Evolutionary conservation across 208 protist species (phyloP).

Genomic region (Angomonas deanei): DNA sequence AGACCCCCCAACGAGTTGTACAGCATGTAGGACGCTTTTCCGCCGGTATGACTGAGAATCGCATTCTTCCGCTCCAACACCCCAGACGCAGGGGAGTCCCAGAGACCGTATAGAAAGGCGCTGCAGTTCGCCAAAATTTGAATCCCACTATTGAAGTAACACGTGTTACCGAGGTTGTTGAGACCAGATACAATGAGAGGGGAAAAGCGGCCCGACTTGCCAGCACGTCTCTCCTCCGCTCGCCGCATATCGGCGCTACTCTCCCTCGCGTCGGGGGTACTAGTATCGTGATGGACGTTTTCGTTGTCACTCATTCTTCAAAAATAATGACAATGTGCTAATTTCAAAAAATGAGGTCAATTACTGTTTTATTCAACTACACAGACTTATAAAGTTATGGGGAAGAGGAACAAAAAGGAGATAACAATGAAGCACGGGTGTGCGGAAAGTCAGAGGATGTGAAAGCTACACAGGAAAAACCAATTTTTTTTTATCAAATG

Average conservation of each 20-base stretch:
- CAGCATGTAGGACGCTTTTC: conserved; percentile 37
- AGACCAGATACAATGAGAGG: conserved; percentile 79
- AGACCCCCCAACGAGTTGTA: conserved; percentile 27
- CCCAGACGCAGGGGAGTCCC: conserved; percentile 24
- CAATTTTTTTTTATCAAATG: background rate
- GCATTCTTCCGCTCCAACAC: background rate
- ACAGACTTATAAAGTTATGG: no score
- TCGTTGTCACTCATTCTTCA: no score
- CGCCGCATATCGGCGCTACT: conserved; percentile 9
- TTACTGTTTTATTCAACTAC: no score
- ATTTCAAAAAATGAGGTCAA: background rate
- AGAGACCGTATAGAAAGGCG: conserved; percentile 55
- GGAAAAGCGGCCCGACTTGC: conserved; percentile 19
- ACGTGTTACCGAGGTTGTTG: conserved; percentile 96
- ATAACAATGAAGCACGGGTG: no score
- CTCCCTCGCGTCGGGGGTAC: background rate
- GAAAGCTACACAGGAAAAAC: no score
- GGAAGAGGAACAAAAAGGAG: background rate
- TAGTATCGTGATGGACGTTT: background rate
- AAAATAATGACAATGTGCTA: background rate
- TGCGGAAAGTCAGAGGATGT: no score
- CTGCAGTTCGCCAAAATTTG: conserved; percentile 92
- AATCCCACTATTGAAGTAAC: conserved; percentile 96
- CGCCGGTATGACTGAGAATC: conserved; percentile 1
- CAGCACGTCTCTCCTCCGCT: conserved; percentile 12